Evolutionary conservation across 257 asterid species (phyloP).

Genomic region (Petunia secreta): DNA sequence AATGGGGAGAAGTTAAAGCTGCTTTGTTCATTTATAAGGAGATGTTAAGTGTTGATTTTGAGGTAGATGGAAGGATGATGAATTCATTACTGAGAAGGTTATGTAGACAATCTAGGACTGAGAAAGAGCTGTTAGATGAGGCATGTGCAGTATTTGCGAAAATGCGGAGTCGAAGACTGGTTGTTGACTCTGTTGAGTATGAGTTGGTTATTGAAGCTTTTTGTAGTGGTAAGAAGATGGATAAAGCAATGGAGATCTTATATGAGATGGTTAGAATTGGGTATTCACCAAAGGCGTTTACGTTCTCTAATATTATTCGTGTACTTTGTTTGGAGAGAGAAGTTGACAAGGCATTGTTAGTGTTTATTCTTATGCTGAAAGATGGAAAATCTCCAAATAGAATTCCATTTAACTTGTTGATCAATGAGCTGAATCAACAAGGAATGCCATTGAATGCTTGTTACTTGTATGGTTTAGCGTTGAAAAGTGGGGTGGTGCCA

Average conservation of each 20-base stretch:
- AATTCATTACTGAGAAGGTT: conserved; percentile 68
- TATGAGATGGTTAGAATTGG: conserved; percentile 52
- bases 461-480: conserved; percentile 53
- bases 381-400: conserved; percentile 36
- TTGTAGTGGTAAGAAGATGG: conserved; percentile 46
- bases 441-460: conserved; percentile 47
- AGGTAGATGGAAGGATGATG: conserved; percentile 71
- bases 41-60: conserved; percentile 50
- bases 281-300: conserved; percentile 59
- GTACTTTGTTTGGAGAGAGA: conserved; percentile 48
- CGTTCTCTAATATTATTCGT: conserved; percentile 48
- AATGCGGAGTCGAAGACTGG: conserved; percentile 43
- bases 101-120: conserved; percentile 60
- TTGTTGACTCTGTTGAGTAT: conserved; percentile 42
- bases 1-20: conserved; percentile 61
- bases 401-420: conserved; percentile 48
- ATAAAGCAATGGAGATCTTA: conserved; percentile 39
- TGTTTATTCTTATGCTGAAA: conserved; percentile 44
- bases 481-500: conserved; percentile 35
- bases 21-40: conserved; percentile 52
- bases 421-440: conserved; percentile 49
- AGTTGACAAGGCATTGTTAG: conserved; percentile 47
- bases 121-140: conserved; percentile 44
- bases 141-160: conserved; percentile 45
- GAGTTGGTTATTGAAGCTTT: conserved; percentile 64